Evolutionary conservation across 2,329 filamentous ascomycete species (phyloP).

Genomic region (Didymella arachidicola): DNA sequence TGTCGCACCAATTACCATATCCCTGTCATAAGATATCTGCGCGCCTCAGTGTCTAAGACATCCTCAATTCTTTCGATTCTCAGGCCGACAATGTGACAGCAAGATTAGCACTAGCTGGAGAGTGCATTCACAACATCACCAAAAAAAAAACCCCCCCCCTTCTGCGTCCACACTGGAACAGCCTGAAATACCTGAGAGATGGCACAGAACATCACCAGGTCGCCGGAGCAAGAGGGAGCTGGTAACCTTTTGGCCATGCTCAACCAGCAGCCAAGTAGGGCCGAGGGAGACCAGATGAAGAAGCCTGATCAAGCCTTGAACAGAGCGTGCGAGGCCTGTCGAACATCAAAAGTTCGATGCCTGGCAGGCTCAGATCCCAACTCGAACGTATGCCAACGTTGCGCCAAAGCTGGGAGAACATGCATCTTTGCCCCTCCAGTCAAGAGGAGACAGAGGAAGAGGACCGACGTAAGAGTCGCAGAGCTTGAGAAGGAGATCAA

Average conservation of each 20-base stretch:
- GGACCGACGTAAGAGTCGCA: constrained; percentile 49
- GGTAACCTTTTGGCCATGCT: constrained; percentile 25
- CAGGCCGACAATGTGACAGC: constrained; percentile 9
- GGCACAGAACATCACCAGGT: constrained; percentile 20
- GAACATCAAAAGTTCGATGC: constrained; percentile 48
- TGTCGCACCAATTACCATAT: background rate
- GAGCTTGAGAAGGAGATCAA: constrained; percentile 49
- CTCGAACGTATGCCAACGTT: constrained; percentile 46
- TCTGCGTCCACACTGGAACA: background rate
- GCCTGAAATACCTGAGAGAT: constrained; percentile 4
- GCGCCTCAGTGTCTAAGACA: background rate
- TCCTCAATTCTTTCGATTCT: background rate
- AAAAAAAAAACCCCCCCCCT: background rate
- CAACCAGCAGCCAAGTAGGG: constrained; percentile 25
- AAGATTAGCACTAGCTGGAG: constrained; percentile 4
- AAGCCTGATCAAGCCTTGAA: constrained; percentile 45
- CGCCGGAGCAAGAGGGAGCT: constrained; percentile 15
- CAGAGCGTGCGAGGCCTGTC: constrained; percentile 48
- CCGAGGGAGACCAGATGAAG: constrained; percentile 27
- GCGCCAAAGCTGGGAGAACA: constrained; percentile 42
- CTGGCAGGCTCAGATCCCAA: constrained; percentile 35
- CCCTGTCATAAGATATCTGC: background rate
- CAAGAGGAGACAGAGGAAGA: constrained; percentile 47
- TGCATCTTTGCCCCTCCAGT: constrained; percentile 49
- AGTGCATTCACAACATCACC: background rate